These are phyloP conservation scores for Nematocida displodere DNA, from an alignment of 371 early-diverging fungal genomes.

Conservation along the genomic window DNA sequence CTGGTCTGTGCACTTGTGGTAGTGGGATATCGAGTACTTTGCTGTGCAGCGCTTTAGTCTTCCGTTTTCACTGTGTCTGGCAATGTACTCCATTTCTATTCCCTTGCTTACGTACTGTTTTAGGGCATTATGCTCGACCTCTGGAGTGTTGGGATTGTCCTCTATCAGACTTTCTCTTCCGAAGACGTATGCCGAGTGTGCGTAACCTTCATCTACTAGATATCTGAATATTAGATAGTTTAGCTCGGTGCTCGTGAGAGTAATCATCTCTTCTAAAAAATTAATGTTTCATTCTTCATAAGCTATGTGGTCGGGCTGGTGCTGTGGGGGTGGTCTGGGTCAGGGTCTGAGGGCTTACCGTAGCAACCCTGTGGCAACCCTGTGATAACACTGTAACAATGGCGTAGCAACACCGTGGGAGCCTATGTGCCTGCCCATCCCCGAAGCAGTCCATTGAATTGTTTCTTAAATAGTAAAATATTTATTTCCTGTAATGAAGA, in stretches of 20 bases:
- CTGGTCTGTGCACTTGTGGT: conserved; percentile 48
- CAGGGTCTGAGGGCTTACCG: too few relatives aligned
- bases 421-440: too few relatives aligned
- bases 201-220: conserved; percentile 49
- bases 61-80: conserved; percentile 14
- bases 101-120: conserved; percentile 47
- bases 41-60: conserved; percentile 24
- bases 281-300: background rate
- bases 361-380: too few relatives aligned
- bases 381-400: too few relatives aligned
- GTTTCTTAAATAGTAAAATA: background rate
- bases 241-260: conserved; percentile 52
- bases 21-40: conserved; percentile 31
- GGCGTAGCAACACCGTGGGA: too few relatives aligned
- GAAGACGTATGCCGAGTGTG: conserved; percentile 45
- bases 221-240: conserved; percentile 50
- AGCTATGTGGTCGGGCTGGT: too few relatives aligned
- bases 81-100: conserved; percentile 52
- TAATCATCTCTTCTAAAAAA: conserved; percentile 45
- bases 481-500: conserved; percentile 36
- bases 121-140: conserved; percentile 17
- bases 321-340: too few relatives aligned
- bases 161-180: conserved; percentile 45
- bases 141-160: conserved; percentile 25
- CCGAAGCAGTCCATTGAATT: too few relatives aligned